Evolutionary conservation across 208 protist species (phyloP).

Genomic region (Acanthamoeba divionensis): DNA sequence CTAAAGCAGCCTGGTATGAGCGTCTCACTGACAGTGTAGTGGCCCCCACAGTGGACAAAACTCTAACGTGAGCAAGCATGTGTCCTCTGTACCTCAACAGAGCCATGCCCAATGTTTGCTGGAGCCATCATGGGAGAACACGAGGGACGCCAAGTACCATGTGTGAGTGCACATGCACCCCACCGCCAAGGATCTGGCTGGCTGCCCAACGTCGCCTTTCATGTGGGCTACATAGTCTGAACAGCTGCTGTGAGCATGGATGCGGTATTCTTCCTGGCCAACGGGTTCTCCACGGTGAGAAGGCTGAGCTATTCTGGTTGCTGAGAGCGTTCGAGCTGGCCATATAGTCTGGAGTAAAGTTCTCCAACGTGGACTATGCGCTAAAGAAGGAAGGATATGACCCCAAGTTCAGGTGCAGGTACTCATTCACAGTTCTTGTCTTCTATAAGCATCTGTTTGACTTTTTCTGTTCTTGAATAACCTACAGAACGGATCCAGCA

Average conservation of each 20-base stretch:
- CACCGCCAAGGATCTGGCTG: background rate
- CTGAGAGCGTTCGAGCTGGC: background rate
- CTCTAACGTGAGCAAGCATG: too few relatives aligned
- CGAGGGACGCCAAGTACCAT: background rate
- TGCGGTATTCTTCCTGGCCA: background rate
- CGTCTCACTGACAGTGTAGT: too few relatives aligned
- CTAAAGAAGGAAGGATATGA: background rate
- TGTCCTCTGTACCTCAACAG: too few relatives aligned
- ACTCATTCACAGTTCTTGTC: background rate
- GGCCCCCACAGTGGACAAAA: too few relatives aligned
- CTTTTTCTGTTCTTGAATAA: background rate
- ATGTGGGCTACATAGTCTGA: slow-evolving; percentile 23
- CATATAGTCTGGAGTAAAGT: background rate
- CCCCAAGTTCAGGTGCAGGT: background rate
- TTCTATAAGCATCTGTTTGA: background rate
- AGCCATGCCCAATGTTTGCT: too few relatives aligned
- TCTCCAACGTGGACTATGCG: background rate
- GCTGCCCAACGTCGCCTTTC: slow-evolving; percentile 7
- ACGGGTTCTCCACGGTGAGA: background rate
- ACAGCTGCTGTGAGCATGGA: background rate
- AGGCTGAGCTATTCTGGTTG: background rate
- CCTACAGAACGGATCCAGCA: background rate
- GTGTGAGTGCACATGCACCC: background rate
- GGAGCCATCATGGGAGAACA: too few relatives aligned
- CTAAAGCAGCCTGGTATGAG: too few relatives aligned